These are phyloP conservation scores for Tulasnella calospora DNA, from an alignment of 768 basidiomycete genomes.

Conservation along the genomic window DNA sequence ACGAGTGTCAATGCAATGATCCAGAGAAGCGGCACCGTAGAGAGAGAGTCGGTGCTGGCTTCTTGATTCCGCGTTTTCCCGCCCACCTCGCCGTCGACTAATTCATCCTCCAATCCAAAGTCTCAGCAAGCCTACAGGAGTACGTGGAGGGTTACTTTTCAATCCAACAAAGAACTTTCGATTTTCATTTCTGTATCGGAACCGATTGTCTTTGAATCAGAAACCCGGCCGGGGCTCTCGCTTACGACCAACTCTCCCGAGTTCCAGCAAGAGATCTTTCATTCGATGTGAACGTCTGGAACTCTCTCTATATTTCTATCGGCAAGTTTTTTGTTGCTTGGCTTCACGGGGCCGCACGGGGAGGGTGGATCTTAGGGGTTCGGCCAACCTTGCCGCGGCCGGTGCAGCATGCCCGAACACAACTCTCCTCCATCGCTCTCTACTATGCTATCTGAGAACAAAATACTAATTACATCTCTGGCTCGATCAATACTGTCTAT, in stretches of 20 bases:
- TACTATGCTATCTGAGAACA: not conserved
- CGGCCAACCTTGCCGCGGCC: not conserved
- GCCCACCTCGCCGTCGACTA: not conserved
- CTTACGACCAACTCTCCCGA: not conserved
- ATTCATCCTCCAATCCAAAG: not conserved
- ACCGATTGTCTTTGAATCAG: not conserved
- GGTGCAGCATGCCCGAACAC: not conserved
- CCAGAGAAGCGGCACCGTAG: not conserved
- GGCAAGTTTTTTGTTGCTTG: not conserved
- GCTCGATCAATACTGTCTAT: not conserved
- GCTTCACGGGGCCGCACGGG: not conserved
- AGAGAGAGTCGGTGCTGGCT: not conserved
- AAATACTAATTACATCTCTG: not conserved
- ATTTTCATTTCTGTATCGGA: not conserved
- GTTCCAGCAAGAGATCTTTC: not conserved
- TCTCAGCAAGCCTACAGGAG: not conserved
- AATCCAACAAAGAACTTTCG: not conserved
- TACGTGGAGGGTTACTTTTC: not conserved
- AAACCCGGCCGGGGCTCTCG: not conserved
- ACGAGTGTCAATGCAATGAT: not conserved
- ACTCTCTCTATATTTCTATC: not conserved
- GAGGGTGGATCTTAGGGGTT: not conserved
- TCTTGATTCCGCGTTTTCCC: not conserved
- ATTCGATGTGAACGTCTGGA: not conserved
- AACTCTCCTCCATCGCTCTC: not conserved